Base-by-base conservation (phyloP, 768 basidiomycete species). In the Russula sp. region DNA sequence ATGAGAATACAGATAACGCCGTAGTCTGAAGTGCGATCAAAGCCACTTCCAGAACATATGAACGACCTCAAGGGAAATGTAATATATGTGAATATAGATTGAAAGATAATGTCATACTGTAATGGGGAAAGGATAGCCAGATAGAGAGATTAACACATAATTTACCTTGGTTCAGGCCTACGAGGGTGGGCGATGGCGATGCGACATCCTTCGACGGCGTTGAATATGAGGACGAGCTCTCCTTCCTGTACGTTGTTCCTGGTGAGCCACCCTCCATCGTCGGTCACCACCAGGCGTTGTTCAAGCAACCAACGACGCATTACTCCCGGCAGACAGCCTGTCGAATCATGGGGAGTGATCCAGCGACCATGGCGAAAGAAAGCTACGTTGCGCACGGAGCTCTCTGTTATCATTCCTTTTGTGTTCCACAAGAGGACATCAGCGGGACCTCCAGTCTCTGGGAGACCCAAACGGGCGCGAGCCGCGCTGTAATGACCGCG, bases 291-390 rank as follows among this genome's bases (percentile, higher is more conserved):
- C 6, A 78, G 78, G 24, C 77, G 79, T 48, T 84, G 79, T 63
- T 85, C 83, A 22, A 93, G 75, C 9, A 93, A 74, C 83, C 84
- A 89, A 36, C 86, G 79, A 20, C 91, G 80, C 67, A 85, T 76
- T 40, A 89, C 84, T 20, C 90, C 91, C 5, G 81, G 75, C n/a
- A 92, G 80, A 70, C 90, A 90, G 22, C 90, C 90, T 22, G 82
- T 81, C 2, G 76, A 72, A 14, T 78, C 71, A 3, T 80, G 68
- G 24, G 90, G 90, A 1, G 90, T 91, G 61, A 88, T 67, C 91
- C 91, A 93, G 11, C 62, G 69, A 2, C 73, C 72, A 3, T 71
- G 71, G 14, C 87, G 84, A 67, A 79, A 81, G 64, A 92, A 81
- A 1, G 89, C 88, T 58, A 92, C 74, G 68, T 92, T 93, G 72